Evolutionary conservation across 2,329 filamentous ascomycete genomes (phyloP), one percentile per base, ranked within the genome.

Genomic region (Ophiocordyceps camponoti-leonardi): DNA sequence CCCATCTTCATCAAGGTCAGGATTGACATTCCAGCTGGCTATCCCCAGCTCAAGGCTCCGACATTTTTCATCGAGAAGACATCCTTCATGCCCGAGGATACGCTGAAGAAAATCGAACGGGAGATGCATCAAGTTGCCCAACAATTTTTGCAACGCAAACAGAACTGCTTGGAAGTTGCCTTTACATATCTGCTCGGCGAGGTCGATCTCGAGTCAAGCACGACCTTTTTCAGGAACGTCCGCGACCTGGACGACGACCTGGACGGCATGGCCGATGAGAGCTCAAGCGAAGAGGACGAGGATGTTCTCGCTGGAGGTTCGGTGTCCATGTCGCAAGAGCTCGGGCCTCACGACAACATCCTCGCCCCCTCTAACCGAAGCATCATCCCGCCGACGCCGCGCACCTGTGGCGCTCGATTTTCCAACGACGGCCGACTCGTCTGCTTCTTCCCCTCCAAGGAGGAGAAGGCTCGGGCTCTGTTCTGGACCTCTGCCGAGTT

Each of bases 281-380:
- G 85, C 52, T 95, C 86, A 3, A 93, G 84, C 54, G 84, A 88
- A 51, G 85, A 88, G 20, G 84, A 87, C 37, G 67, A 67, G 42
- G 67, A 71, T 22, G 71, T 73, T 12, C 67, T 68, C 0, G 58
- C 68, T 2, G 70, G 71, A 4, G 71, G 68, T 18, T 74, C 71
- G 10, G 71, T 69, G 13, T 71, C 72, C 45, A 75, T 80, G 72
- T 79, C 76, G 7, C 75, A 79, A 50, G 76, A 80, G 51, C 63
- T 80, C 20, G 69, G 67, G 41, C 67, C 69, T 10, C 75, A 71
- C 48, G 73, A 74, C 41, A 69, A 68, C 5, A 69, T 72, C 2
- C 61, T 79, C 41, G 68, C 68, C 2, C 66, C 71, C 2, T 62
- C 66, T 7, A 72, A 70, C 48, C 67, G 73, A 18, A 67, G 65